Evolutionary conservation across 2,329 filamentous ascomycete species (phyloP), one percentile per base, ranked within the genome.

Genomic region (Cladorrhinum sp.): DNA sequence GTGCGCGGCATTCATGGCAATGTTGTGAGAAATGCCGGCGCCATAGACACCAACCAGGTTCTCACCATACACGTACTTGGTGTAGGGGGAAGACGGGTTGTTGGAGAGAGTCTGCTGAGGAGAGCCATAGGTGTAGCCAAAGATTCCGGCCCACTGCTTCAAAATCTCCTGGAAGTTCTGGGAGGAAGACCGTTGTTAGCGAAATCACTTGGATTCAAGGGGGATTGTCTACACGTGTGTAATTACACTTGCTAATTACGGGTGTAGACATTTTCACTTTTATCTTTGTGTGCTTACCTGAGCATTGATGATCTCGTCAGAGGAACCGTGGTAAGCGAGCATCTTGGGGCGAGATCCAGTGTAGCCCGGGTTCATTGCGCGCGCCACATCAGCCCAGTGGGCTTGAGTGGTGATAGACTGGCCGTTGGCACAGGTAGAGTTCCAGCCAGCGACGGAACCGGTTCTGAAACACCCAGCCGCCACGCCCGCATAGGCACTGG

Each of bases 401-500:
- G 69, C 58, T 10, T 74, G 75, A 0, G 76, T 77, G 57, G 74
- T 72, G 26, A 75, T 76, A 59, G 76, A 73, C 65, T 81, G 74
- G 5, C 84, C 84, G 26, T 76, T 73, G 1, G 83, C 76, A 68
- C 84, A 86, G 5, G 77, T 76, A 62, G 76, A 78, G 73, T 84
- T 84, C 83, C 84, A 86, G 51, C 73, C 74, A 39, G 72, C 71
- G 21, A 67, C 66, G 8, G 73, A 79, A 57, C 73, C 77, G 1
- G 77, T 76, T 55, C 68, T 71, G 69, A 85, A 84, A 71, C 83
- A 85, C n/a, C 82, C 82, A 24, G 79, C 81, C 0, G 82, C 78
- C 1, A 83, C 82, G 28, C 83, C 82, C 1, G 79, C 73, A 65
- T 82, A 85, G 20, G 75, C 76, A 5, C 77, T 77, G 1, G 76